phyloP scores from a whole-genome alignment of 2,329 filamentous ascomycete species.

The Cytospora paraplurivora region DNA sequence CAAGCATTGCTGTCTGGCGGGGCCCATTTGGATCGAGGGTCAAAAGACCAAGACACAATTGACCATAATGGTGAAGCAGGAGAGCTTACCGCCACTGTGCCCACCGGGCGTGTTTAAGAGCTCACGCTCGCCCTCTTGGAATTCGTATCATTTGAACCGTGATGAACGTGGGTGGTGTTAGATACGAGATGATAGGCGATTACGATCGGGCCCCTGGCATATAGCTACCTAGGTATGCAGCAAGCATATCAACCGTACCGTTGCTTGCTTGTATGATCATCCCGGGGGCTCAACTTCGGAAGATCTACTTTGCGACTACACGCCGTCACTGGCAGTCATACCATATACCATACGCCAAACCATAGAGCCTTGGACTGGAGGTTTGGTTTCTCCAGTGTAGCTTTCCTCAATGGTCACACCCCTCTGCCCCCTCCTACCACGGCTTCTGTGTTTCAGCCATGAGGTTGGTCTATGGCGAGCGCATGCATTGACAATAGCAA shows the following conservation, averaged over 20 bases:
- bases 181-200: constrained; percentile 1
- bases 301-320: neutral
- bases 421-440: constrained; percentile 10
- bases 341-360: constrained; percentile 8
- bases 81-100: neutral
- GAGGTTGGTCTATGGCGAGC: constrained; percentile 1
- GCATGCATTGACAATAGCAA: constrained; percentile 13
- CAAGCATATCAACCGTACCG: neutral
- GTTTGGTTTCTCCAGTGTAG: neutral
- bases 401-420: no score
- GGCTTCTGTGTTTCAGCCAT: constrained; percentile 18
- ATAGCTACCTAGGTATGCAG: constrained; percentile 10
- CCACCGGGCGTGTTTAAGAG: neutral
- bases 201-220: constrained; percentile 15
- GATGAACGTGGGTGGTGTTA: neutral
- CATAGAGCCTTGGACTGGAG: constrained; percentile 1
- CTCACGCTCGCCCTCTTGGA: neutral
- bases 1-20: neutral
- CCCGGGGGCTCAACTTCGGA: neutral
- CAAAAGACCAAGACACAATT: neutral
- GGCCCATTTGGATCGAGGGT: constrained; percentile 11
- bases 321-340: constrained; percentile 8
- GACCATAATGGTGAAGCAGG: neutral
- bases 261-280: constrained; percentile 2
- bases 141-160: neutral